Evolutionary conservation across 768 basidiomycete genomes (phyloP).

Genomic region (Chiua virens): DNA sequence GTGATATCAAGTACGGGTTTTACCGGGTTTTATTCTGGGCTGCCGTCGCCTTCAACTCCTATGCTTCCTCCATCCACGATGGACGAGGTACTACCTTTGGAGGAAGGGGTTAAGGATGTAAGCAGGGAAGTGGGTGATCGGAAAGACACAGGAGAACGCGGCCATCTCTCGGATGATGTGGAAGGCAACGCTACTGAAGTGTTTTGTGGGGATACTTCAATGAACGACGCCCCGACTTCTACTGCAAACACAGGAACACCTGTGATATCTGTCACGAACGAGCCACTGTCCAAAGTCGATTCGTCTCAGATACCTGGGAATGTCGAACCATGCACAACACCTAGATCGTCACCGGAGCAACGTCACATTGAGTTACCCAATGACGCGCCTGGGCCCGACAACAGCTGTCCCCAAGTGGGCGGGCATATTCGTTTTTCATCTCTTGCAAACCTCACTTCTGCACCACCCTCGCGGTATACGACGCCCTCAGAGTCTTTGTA

Average conservation of each 20-base stretch:
- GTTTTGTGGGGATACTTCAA: too few relatives aligned
- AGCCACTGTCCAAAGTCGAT: not conserved
- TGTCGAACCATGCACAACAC: not conserved
- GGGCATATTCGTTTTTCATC: not conserved
- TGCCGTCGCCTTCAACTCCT: not conserved
- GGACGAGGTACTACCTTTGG: not conserved
- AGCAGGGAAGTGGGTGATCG: not conserved
- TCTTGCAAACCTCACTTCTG: not conserved
- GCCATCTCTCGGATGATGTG: not conserved
- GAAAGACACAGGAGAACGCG: not conserved
- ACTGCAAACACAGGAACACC: not conserved
- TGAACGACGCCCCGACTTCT: not conserved
- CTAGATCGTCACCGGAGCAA: not conserved
- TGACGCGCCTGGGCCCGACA: not conserved
- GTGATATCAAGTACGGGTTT: not conserved
- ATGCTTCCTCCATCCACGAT: not conserved
- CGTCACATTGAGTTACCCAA: not conserved
- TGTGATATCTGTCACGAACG: not conserved
- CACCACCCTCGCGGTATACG: not conserved
- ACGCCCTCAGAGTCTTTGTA: slow-evolving; percentile 15
- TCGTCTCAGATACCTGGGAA: not conserved
- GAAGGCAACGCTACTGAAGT: not conserved
- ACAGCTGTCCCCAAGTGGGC: not conserved
- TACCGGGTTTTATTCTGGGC: not conserved
- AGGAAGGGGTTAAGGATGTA: not conserved